Evolutionary conservation across 2,329 filamentous ascomycete species (phyloP).

Genomic region (Fonsecaea erecta): DNA sequence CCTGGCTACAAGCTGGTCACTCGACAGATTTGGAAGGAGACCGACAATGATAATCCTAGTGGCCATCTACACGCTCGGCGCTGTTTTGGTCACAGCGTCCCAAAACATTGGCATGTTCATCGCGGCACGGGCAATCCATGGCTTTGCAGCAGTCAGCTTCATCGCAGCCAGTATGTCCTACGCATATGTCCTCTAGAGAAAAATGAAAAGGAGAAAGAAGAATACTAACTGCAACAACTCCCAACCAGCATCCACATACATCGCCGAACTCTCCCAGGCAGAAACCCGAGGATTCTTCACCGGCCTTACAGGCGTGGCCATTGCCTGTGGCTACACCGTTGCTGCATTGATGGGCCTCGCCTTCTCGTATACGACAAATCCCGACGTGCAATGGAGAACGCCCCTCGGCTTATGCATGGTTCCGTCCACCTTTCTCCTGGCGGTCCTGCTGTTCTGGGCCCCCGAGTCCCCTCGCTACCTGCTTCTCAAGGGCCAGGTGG

Average conservation of each 20-base stretch:
- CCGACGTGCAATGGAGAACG: constrained; percentile 10
- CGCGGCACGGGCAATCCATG: constrained; percentile 4
- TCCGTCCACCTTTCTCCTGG: not conserved
- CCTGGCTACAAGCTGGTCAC: constrained; percentile 1
- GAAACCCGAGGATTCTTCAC: constrained; percentile 11
- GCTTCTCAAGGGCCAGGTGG: constrained; percentile 14
- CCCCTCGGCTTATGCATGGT: constrained; percentile 7
- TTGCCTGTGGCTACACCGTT: constrained; percentile 11
- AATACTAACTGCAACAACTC: not conserved
- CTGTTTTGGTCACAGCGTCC: constrained; percentile 8
- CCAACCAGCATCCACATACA: constrained; percentile 7
- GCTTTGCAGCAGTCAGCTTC: constrained; percentile 1
- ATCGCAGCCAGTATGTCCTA: constrained; percentile 8
- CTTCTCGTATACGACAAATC: constrained; percentile 11
- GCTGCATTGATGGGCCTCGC: constrained; percentile 11
- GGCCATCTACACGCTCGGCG: constrained; percentile 4
- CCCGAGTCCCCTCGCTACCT: constrained; percentile 28
- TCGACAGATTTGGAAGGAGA: constrained; percentile 6
- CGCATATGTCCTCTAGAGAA: not conserved
- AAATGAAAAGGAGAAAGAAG: not conserved
- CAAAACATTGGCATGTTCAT: constrained; percentile 14
- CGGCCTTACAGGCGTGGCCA: constrained; percentile 8
- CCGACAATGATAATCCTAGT: constrained; percentile 2
- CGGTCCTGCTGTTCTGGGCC: not conserved
- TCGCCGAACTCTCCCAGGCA: constrained; percentile 10